phyloP scores from a whole-genome alignment of 2,329 filamentous ascomycete species.

The Chaetomium globosum region DNA sequence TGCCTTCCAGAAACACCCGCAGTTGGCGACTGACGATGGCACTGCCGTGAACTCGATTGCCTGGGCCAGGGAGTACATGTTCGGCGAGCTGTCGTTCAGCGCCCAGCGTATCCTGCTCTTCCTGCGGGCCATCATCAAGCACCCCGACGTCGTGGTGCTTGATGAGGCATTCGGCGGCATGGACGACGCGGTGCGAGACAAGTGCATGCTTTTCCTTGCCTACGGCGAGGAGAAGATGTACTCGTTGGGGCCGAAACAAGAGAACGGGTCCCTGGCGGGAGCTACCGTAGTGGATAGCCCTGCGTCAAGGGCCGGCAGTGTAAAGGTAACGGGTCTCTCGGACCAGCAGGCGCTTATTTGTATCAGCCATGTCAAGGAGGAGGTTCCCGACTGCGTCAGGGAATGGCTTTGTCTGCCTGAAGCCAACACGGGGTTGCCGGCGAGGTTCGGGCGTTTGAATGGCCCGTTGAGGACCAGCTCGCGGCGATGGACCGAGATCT shows the following conservation, averaged over 20 bases:
- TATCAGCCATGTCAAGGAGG: constrained; percentile 87
- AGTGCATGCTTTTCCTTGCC: constrained; percentile 79
- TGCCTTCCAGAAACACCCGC: constrained; percentile 29
- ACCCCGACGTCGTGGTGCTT: constrained; percentile 77
- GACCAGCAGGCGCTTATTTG: constrained; percentile 81
- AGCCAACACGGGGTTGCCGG: constrained; percentile 62
- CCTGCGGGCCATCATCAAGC: constrained; percentile 77
- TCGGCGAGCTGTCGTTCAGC: constrained; percentile 76
- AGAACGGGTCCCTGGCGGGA: constrained; percentile 29
- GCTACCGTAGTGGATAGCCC: constrained; percentile 52
- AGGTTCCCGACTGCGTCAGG: constrained; percentile 80
- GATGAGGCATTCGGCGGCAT: constrained; percentile 90
- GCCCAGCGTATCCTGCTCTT: constrained; percentile 85
- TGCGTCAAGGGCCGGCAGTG: constrained; percentile 47
- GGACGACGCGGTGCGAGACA: constrained; percentile 78
- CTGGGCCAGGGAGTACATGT: constrained; percentile 70
- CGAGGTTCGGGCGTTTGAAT: constrained; percentile 66
- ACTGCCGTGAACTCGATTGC: constrained; percentile 41
- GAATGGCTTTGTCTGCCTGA: constrained; percentile 88
- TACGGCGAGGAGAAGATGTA: constrained; percentile 59
- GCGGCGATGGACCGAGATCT: constrained; percentile 66
- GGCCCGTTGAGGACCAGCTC: constrained; percentile 62
- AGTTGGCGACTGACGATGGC: constrained; percentile 34
- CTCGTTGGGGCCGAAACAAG: constrained; percentile 26
- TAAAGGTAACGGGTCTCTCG: constrained; percentile 64